Evolutionary conservation across 495 filamentous ascomycete species (phyloP), one percentile per base, ranked within the genome.

Genomic region (Penicillium riverlandense): DNA sequence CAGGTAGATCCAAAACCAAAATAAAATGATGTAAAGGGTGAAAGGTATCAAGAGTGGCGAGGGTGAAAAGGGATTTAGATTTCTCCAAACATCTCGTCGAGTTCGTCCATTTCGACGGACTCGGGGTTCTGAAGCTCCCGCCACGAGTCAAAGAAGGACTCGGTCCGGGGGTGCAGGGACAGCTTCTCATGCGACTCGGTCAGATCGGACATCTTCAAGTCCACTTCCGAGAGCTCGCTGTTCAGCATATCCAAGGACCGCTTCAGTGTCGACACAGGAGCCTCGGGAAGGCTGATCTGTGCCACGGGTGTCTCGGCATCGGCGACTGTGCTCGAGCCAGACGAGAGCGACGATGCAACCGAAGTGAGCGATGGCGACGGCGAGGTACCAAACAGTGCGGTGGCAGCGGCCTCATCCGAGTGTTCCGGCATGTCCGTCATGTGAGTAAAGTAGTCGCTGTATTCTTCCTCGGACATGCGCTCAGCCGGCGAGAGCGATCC

Each of bases 91-190:
- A 96, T 76, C 45, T 89, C 82, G 58, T 98, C 92, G 2, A 98
- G 77, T 72, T 98, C 92, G 37, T 94, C 86, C 30, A 98, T 75
- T 65, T 88, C 88, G 40, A 98, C 80, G 41, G 79, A 87, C 65
- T 97, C 92, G 1, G 89, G 90, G 62, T 83, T 91, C 47, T 81
- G 75, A 50, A 86, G 70, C 49, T 89, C 85, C 66, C 82, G 57
- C 66, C 67, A 71, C 15, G 70, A 72, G 43, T 67, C 66, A 41
- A 71, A 59, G 13, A 51, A 42, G 38, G 60, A 56, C 40, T 68
- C 69, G 41, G 78, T 64, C 44, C 73, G 58, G 29, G 66, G 58
- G 10, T 58, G 57, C 44, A 72, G 50, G 11, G 57, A 63, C 28
- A 72, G 50, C 31, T 66, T 67, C 42, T 57, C 61, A 14, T 70